phyloP scores from a whole-genome alignment of 345 rosid species.

The Eutrema heterophyllum region DNA sequence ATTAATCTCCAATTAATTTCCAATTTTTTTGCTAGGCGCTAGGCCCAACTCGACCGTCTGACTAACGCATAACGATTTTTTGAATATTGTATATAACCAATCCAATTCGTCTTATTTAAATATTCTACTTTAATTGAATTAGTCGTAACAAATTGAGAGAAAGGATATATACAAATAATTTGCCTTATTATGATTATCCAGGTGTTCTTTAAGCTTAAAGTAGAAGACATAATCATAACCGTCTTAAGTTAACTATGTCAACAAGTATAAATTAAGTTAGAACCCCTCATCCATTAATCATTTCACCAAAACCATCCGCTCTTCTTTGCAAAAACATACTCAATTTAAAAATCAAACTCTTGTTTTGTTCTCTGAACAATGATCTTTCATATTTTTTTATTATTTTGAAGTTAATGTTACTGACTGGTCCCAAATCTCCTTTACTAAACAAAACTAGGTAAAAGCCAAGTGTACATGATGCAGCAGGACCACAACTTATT shows the following conservation, averaged over 20 bases:
- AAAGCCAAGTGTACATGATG: constrained; percentile 11
- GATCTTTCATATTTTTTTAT: not conserved
- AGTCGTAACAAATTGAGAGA: not conserved
- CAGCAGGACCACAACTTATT: constrained; percentile 19
- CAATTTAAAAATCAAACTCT: constrained; percentile 9
- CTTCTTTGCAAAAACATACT: not conserved
- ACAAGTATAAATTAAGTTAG: constrained; percentile 15
- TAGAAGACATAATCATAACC: constrained; percentile 32
- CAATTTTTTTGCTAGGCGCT: too few species aligned
- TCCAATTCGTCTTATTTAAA: not conserved
- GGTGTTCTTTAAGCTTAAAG: constrained; percentile 25
- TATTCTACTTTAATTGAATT: not conserved
- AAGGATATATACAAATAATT: not conserved
- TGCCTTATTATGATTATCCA: not conserved
- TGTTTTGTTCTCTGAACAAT: constrained; percentile 16
- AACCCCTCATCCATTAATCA: constrained; percentile 28
- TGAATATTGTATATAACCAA: too few species aligned
- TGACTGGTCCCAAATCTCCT: constrained; percentile 6
- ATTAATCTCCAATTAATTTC: too few species aligned
- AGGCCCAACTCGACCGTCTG: too few species aligned
- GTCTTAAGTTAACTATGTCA: constrained; percentile 5
- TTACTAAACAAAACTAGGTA: not conserved
- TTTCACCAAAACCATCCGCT: constrained; percentile 17
- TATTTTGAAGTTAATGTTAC: not conserved
- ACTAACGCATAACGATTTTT: too few species aligned